Base-by-base conservation (phyloP, 139 green algal species). In the Asterochloris erici region DNA sequence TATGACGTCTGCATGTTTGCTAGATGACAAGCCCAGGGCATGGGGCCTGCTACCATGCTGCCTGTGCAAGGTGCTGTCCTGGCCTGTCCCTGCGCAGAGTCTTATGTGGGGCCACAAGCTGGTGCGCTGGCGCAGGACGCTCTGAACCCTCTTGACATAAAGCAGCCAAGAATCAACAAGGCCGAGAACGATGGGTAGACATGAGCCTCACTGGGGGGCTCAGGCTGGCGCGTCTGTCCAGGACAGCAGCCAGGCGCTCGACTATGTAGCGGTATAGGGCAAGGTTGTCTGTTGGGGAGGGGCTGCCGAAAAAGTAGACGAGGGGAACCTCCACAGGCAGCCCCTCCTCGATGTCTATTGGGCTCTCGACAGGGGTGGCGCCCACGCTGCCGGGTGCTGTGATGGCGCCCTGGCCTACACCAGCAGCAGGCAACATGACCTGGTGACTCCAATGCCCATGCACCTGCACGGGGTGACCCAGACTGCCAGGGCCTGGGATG, bases 221-320 rank as follows among this genome's bases (percentile, higher is more conserved):
- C 11, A 19, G 28, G 17, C 28, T 73, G 63, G 77, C 91, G 0
- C 92, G 82, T 26, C 79, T 81, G 24, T 96, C 89, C 68, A 98
- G 84, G 61, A 97, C 77, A 1, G 47, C 82, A 0, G 91, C 93
- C 82, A 99, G 75, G 60, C 90, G 87, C 73, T 97, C 92, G 0
- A 96, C 88, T 13, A 95, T 83, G 19, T 83, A 82, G 79, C 90
- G 87, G 85, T 98, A 98, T 81, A 98, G 89, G 19, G 92, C 85
- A 10, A 91, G 86, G 82, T 97, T 96, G 54, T 97, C 91, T 24
- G 74, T 83, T 6, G 95, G 92, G 11, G 88, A 87, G 64, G 83
- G 73, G 77, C 96, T 90, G 14, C 96, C 96, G 68, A 91, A 98
- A 71, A 90, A 98, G 81, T 93, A 98, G 0, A 96, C 93, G n/a